Conservation (phyloP, 2,329 filamentous ascomycete species). For the Venturia oleaginea region DNA sequence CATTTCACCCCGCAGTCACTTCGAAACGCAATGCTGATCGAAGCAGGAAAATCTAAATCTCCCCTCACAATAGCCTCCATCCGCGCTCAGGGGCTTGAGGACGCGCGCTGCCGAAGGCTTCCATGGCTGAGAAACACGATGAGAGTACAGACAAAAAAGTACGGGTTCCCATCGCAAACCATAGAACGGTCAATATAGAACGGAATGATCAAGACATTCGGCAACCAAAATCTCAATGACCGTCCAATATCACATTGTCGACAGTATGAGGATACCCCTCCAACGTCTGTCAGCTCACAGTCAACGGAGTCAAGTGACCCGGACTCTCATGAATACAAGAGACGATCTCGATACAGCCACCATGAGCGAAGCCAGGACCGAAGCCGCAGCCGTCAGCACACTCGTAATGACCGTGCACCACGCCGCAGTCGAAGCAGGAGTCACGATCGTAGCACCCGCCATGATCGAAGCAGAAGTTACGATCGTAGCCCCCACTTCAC, state of each 20-base stretch:
- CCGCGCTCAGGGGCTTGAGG: neutral
- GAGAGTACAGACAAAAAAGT: neutral
- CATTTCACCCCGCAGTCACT: neutral
- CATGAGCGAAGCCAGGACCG: neutral
- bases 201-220: neutral
- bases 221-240: neutral
- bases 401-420: neutral
- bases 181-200: neutral
- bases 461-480: neutral
- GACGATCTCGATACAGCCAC: neutral
- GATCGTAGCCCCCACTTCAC: neutral
- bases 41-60: neutral
- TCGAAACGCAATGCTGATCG: neutral
- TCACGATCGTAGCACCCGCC: neutral
- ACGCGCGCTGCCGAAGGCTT: neutral
- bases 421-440: neutral
- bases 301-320: neutral
- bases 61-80: neutral
- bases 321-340: neutral
- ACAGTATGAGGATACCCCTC: neutral
- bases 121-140: neutral
- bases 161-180: neutral
- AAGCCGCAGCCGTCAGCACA: neutral
- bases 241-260: neutral
- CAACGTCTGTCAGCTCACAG: slow-evolving; percentile 1